These are phyloP conservation scores for Lathyrus aphaca DNA, from an alignment of 306 rosid species.

Conservation along the genomic window DNA sequence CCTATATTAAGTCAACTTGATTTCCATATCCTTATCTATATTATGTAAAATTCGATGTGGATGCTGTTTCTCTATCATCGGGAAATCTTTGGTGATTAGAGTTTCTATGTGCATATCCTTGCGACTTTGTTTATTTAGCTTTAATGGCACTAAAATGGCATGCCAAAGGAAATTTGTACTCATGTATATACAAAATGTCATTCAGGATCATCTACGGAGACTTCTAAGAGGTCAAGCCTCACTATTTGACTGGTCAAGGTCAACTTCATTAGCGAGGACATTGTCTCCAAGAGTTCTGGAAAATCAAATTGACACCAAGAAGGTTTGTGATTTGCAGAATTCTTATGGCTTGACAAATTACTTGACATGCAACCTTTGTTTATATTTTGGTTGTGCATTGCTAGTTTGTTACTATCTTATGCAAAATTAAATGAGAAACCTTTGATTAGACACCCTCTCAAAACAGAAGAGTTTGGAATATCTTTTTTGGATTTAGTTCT, in stretches of 20 bases:
- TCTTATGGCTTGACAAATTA: constrained; percentile 33
- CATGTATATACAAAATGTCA: constrained; percentile 19
- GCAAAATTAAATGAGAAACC: constrained; percentile 3
- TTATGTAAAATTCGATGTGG: background rate
- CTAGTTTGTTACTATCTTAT: constrained; percentile 7
- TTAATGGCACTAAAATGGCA: constrained; percentile 29
- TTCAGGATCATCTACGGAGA: constrained; percentile 92
- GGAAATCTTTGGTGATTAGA: constrained; percentile 8
- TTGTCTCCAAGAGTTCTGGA: constrained; percentile 96
- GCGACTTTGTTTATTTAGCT: constrained; percentile 25
- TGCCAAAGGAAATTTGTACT: constrained; percentile 24
- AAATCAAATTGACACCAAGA: constrained; percentile 96
- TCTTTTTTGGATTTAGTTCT: constrained; percentile 23
- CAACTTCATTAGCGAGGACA: constrained; percentile 91
- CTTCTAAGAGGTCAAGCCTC: constrained; percentile 99
- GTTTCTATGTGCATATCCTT: background rate
- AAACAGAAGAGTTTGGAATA: constrained; percentile 17
- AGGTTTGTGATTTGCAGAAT: constrained; percentile 61
- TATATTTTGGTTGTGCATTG: constrained; percentile 26
- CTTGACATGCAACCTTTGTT: constrained; percentile 23
- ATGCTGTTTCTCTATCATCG: constrained; percentile 15
- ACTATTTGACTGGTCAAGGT: constrained; percentile 91
- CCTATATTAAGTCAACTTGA: constrained; percentile 16
- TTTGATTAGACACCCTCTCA: constrained; percentile 12
- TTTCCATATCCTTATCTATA: constrained; percentile 11